A percentile compares a stretch with the other conserved stretches of the same genome.
These are phyloP conservation scores for Trametes coccinea DNA, from an alignment of 768 basidiomycete genomes.

Conservation along the genomic window DNA sequence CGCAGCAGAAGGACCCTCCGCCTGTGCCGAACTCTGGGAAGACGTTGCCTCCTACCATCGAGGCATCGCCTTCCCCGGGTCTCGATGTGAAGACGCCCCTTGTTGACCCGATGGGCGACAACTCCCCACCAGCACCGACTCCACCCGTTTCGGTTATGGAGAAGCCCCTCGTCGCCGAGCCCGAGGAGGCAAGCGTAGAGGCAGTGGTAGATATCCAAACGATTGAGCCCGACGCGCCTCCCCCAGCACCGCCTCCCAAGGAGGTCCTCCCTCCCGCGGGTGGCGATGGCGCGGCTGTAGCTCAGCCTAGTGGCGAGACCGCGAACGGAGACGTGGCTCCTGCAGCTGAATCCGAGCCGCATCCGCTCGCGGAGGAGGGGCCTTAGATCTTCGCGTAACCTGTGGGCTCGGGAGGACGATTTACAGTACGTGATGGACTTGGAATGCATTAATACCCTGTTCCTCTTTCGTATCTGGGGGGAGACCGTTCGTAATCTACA, in stretches of 20 bases:
- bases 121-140: slow-evolving; percentile 8
- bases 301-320: not conserved
- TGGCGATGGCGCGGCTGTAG: not conserved
- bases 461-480: not conserved
- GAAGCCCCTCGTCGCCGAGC: slow-evolving; percentile 17
- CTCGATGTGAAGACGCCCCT: slow-evolving; percentile 3
- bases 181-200: not conserved
- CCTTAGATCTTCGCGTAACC: not conserved
- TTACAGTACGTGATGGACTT: slow-evolving; percentile 14
- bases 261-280: not conserved
- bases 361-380: not conserved
- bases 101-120: slow-evolving; percentile 20
- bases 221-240: not conserved
- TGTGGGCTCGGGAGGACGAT: not conserved
- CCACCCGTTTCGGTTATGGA: slow-evolving; percentile 4
- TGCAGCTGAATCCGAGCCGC: not conserved
- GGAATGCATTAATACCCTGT: slow-evolving; percentile 15
- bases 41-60: slow-evolving; percentile 24
- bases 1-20: not conserved
- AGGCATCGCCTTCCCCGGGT: slow-evolving; percentile 19
- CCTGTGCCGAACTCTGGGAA: slow-evolving; percentile 31
- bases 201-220: not conserved
- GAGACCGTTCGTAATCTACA: not conserved
- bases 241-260: slow-evolving; percentile 16
- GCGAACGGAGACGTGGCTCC: not conserved